Percentiles rank a stretch among this genome's conserved stretches.
Conservation (phyloP, 768 basidiomycete genomes). For the Mycena amicta region DNA sequence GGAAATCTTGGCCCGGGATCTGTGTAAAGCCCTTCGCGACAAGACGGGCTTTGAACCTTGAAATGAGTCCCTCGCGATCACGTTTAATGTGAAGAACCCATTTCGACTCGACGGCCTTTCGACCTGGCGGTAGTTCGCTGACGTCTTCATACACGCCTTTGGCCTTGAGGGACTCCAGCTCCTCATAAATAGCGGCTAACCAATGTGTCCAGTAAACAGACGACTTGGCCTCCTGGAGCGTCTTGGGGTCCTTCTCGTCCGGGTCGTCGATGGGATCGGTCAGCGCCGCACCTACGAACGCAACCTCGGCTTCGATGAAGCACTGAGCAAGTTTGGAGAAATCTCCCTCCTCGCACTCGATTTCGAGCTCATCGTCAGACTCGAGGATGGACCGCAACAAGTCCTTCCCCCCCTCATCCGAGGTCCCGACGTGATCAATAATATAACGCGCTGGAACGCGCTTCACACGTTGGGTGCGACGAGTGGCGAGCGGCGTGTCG, state of each 20-base stretch:
- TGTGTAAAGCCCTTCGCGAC: slow-evolving; percentile 28
- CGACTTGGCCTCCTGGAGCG: slow-evolving; percentile 25
- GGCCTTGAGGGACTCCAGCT: slow-evolving; percentile 25
- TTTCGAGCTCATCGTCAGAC: slow-evolving; percentile 9
- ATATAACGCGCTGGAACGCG: slow-evolving; percentile 5
- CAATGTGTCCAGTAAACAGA: slow-evolving; percentile 21
- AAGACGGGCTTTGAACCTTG: slow-evolving; percentile 3
- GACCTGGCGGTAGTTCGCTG: slow-evolving; percentile 10
- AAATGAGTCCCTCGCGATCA: slow-evolving; percentile 6
- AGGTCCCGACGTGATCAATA: neutral
- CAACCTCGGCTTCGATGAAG: slow-evolving; percentile 5
- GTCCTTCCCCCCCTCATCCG: slow-evolving; percentile 12
- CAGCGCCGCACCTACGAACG: slow-evolving; percentile 10
- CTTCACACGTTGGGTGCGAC: slow-evolving; percentile 1
- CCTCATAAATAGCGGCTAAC: slow-evolving; percentile 17
- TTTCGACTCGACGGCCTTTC: slow-evolving; percentile 21
- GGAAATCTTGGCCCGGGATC: slow-evolving; percentile 31
- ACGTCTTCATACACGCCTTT: slow-evolving; percentile 24
- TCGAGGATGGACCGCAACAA: slow-evolving; percentile 6
- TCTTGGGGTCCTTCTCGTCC: slow-evolving; percentile 10
- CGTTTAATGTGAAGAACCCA: slow-evolving; percentile 18
- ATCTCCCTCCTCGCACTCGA: slow-evolving; percentile 2
- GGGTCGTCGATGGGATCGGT: slow-evolving; percentile 18
- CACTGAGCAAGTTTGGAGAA: neutral
- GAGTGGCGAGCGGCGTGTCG: slow-evolving; percentile 4